phyloP scores from a whole-genome alignment of 108 stramenopile species.

The Cyclotella choctawhatcheeana region DNA sequence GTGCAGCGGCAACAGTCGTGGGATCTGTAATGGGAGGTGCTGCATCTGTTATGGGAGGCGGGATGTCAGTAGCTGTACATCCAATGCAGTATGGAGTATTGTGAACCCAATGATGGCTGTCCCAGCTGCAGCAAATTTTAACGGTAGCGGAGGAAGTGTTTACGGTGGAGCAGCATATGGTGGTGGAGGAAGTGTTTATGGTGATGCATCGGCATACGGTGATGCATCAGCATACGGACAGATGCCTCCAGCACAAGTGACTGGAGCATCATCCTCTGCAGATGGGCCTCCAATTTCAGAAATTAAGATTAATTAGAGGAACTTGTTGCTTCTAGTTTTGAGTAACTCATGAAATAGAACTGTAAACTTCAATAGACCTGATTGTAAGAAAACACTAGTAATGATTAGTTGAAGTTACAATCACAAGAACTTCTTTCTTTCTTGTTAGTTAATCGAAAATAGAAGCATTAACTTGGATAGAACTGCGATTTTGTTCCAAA shows the following conservation, averaged over 20 bases:
- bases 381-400: no score
- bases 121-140: background rate
- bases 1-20: background rate
- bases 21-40: constrained; percentile 4
- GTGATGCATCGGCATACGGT: background rate
- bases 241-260: constrained; percentile 2
- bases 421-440: no score
- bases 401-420: background rate
- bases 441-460: no score
- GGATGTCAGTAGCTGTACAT: background rate
- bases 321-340: background rate
- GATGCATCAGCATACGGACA: background rate
- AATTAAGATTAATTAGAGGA: constrained; percentile 18
- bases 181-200: constrained; percentile 13
- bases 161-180: no score
- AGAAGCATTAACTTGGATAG: no score
- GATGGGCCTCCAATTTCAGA: constrained; percentile 8
- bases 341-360: background rate
- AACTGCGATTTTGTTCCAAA: no score
- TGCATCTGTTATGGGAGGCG: background rate
- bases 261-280: background rate
- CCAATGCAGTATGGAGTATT: constrained; percentile 3
- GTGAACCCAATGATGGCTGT: constrained; percentile 14
- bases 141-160: constrained; percentile 8
- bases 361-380: background rate